phyloP scores from a whole-genome alignment of 441 rosid species.

The Omphalea diandra region DNA sequence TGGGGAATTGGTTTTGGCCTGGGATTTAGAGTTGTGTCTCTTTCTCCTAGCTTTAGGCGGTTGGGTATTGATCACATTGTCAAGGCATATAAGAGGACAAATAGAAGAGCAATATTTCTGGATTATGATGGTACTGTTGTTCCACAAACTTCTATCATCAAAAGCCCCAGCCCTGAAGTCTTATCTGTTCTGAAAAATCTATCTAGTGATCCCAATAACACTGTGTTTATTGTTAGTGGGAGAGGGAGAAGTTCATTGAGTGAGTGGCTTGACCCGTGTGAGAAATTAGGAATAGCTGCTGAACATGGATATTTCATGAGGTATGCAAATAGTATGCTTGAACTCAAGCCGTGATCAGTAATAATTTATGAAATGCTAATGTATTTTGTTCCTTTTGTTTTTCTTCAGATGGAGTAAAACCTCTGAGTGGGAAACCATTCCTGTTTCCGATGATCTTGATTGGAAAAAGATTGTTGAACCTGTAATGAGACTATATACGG shows the following conservation, averaged over 20 bases:
- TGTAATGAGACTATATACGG: no score
- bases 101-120: constrained; percentile 67
- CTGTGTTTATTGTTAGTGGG: constrained; percentile 80
- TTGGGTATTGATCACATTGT: constrained; percentile 56
- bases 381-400: not conserved
- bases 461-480: no score
- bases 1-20: constrained; percentile 88
- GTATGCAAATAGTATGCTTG: constrained; percentile 28
- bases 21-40: constrained; percentile 73
- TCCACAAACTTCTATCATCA: constrained; percentile 60
- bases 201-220: constrained; percentile 67
- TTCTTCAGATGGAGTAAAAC: constrained; percentile 52
- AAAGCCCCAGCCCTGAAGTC: constrained; percentile 62
- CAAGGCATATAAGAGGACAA: constrained; percentile 56
- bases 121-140: constrained; percentile 77
- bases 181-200: constrained; percentile 51
- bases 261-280: constrained; percentile 80
- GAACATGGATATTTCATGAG: constrained; percentile 85
- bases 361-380: not conserved
- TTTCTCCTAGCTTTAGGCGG: constrained; percentile 78
- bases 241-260: constrained; percentile 60
- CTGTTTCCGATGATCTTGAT: constrained; percentile 59
- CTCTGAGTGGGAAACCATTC: constrained; percentile 60
- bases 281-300: constrained; percentile 80
- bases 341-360: not conserved